These are phyloP conservation scores for Candida anglica DNA, from an alignment of 805 yeast genomes.

Conservation along the genomic window DNA sequence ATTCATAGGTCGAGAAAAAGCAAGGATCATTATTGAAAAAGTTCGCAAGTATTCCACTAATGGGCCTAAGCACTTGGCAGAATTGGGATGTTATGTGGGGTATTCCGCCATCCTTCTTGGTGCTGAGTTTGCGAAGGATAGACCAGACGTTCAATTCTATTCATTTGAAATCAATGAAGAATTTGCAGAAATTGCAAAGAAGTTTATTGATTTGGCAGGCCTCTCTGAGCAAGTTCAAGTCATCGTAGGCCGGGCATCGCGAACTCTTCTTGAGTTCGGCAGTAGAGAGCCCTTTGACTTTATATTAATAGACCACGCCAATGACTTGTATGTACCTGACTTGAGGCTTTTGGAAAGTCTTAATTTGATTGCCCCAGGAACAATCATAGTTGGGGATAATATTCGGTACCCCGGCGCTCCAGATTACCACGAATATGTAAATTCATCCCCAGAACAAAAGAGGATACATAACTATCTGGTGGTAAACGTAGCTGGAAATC, in stretches of 20 bases:
- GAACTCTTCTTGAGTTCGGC: constrained; percentile 19
- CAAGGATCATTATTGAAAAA: constrained; percentile 17
- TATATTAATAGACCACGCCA: constrained; percentile 39
- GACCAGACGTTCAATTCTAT: constrained; percentile 24
- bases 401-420: constrained; percentile 33
- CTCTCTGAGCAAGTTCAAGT: constrained; percentile 24
- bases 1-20: constrained; percentile 31
- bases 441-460: constrained; percentile 33
- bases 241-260: constrained; percentile 28
- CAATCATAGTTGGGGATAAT: constrained; percentile 37
- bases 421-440: constrained; percentile 35
- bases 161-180: constrained; percentile 28
- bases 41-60: constrained; percentile 2
- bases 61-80: constrained; percentile 24
- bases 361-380: constrained; percentile 35
- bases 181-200: constrained; percentile 25
- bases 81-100: constrained; percentile 32
- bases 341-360: constrained; percentile 37
- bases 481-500: constrained; percentile 22
- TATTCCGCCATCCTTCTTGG: constrained; percentile 32
- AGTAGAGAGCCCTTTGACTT: constrained; percentile 19
- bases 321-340: constrained; percentile 36
- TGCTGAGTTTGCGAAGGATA: constrained; percentile 19
- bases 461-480: constrained; percentile 20
- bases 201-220: constrained; percentile 31